Percentiles rank a stretch among this genome's conserved stretches.
Conservation (phyloP, 768 basidiomycete genomes). For the Termitomyces sp. region DNA sequence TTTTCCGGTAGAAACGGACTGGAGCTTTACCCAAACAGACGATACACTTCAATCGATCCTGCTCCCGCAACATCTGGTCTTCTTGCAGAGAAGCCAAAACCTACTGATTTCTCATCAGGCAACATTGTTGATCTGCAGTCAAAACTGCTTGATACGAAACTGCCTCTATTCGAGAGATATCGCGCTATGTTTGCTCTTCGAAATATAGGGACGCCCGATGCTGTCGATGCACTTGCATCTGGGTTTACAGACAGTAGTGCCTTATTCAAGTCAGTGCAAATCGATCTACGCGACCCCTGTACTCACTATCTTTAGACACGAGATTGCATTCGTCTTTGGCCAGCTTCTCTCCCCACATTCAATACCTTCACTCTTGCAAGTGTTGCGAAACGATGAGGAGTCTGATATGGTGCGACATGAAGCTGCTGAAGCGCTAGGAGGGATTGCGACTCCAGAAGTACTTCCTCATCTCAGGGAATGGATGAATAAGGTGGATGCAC, state of each 20-base stretch:
- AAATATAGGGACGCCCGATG: slow-evolving; percentile 81
- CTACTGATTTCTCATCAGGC: slow-evolving; percentile 40
- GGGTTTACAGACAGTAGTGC: slow-evolving; percentile 89
- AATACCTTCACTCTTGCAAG: slow-evolving; percentile 75
- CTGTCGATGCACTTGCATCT: slow-evolving; percentile 85
- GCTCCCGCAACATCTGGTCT: slow-evolving; percentile 74
- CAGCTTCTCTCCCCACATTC: slow-evolving; percentile 88
- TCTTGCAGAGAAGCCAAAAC: slow-evolving; percentile 45
- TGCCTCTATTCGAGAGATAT: slow-evolving; percentile 88
- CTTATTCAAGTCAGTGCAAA: slow-evolving; percentile 78
- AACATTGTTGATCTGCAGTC: slow-evolving; percentile 49
- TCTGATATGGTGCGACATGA: slow-evolving; percentile 98
- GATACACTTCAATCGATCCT: slow-evolving; percentile 83
- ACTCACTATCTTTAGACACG: slow-evolving; percentile 54
- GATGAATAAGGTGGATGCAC: slow-evolving; percentile 72
- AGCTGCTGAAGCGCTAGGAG: slow-evolving; percentile 97
- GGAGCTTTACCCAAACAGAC: slow-evolving; percentile 28
- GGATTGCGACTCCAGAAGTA: slow-evolving; percentile 91
- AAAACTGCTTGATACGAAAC: slow-evolving; percentile 56
- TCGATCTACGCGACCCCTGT: neutral
- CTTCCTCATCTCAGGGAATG: slow-evolving; percentile 83
- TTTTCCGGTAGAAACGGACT: neutral
- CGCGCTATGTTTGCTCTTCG: slow-evolving; percentile 97
- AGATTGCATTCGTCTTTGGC: slow-evolving; percentile 97
- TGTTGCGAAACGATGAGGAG: slow-evolving; percentile 68